phyloP scores from a whole-genome alignment of 2,329 filamentous ascomycete species.

The Kalmusia sp. region DNA sequence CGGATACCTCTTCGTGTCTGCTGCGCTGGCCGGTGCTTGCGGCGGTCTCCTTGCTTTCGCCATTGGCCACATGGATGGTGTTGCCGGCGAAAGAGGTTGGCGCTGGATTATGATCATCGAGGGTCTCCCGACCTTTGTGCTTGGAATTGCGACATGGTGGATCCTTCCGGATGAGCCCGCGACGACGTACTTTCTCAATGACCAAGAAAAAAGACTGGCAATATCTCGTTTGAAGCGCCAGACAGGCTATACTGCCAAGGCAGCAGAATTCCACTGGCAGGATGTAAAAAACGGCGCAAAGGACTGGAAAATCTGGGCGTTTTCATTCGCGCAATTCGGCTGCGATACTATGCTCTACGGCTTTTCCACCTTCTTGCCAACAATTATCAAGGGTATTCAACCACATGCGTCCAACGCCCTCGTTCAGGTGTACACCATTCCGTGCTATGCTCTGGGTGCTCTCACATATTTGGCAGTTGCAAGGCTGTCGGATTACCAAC shows the following conservation, averaged over 20 bases:
- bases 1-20: slow-evolving; percentile 74
- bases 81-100: slow-evolving; percentile 71
- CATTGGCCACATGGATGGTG: slow-evolving; percentile 75
- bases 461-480: slow-evolving; percentile 72
- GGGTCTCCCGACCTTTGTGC: slow-evolving; percentile 62
- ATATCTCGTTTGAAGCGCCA: slow-evolving; percentile 58
- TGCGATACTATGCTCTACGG: slow-evolving; percentile 80
- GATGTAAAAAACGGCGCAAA: slow-evolving; percentile 72
- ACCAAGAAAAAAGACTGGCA: slow-evolving; percentile 67
- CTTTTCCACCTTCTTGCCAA: slow-evolving; percentile 79
- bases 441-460: slow-evolving; percentile 77
- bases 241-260: slow-evolving; percentile 55
- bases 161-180: slow-evolving; percentile 71
- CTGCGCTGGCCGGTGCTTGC: slow-evolving; percentile 74
- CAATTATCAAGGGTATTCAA: slow-evolving; percentile 76
- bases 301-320: slow-evolving; percentile 80
- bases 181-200: slow-evolving; percentile 66
- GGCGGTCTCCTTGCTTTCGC: slow-evolving; percentile 77
- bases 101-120: slow-evolving; percentile 73
- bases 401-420: slow-evolving; percentile 66
- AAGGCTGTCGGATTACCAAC: slow-evolving; percentile 70
- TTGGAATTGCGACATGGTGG: slow-evolving; percentile 64
- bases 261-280: slow-evolving; percentile 62
- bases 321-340: slow-evolving; percentile 74
- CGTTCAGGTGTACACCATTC: slow-evolving; percentile 79